phyloP scores from a whole-genome alignment of 129 eudicot species.

The Flaveria ramosissima region DNA sequence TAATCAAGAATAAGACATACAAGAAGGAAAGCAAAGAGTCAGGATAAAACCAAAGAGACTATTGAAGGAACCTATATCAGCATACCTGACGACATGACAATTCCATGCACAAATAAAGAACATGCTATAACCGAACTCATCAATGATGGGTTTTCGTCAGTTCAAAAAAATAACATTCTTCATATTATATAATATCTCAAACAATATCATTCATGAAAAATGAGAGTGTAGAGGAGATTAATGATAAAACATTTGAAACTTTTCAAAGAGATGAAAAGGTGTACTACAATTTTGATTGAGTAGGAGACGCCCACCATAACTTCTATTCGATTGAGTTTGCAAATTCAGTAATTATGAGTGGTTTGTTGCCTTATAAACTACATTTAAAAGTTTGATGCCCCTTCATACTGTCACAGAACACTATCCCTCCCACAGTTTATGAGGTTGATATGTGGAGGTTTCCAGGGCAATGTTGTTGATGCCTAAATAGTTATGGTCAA shows the following conservation, averaged over 20 bases:
- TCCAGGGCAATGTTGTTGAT: neutral
- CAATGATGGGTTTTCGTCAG: too few relatives aligned
- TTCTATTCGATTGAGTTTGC: neutral
- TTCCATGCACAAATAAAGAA: too few relatives aligned
- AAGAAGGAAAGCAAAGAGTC: too few relatives aligned
- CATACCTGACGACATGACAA: too few relatives aligned
- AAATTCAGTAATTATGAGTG: neutral
- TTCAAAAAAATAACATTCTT: neutral
- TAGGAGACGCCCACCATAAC: neutral
- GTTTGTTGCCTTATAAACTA: neutral
- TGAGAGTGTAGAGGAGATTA: neutral
- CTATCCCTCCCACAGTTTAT: neutral
- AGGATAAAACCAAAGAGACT: too few relatives aligned
- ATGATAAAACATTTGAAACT: neutral
- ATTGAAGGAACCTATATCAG: too few relatives aligned
- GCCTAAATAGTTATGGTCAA: too few relatives aligned
- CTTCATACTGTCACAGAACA: neutral
- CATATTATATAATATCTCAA: neutral
- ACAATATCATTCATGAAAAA: neutral
- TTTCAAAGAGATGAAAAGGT: neutral
- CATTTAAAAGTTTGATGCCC: neutral
- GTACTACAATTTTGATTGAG: neutral
- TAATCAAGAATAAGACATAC: too few relatives aligned
- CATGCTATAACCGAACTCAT: neutral
- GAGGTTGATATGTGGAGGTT: neutral